Base-by-base conservation (phyloP, 1,284 basidiomycete genomes). In the Vanrija sp. region DNA sequence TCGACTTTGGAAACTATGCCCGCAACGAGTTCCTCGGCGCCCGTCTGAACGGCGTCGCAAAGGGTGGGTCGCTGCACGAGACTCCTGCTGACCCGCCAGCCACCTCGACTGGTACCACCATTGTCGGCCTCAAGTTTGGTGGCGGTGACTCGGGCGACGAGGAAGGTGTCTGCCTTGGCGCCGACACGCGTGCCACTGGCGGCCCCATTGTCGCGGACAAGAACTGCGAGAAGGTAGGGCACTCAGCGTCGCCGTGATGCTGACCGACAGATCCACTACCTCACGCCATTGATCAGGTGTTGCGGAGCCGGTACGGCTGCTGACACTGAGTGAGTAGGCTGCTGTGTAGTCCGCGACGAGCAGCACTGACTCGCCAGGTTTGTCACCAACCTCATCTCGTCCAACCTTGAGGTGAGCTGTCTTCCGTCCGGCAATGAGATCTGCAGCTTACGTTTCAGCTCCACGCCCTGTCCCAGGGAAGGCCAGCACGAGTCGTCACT, bases 221-320 rank as follows among this genome's bases (percentile, higher is more conserved):
- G 85, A 98, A 98, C 78, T 98, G 95, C 76, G 95, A 98, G 80
- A 98, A 98, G 87, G 92, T 91, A 53, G 49, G 79, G 55, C 43
- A 18, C 62, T 50, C 25, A 39, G 45, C 3, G 37, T 46, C 39
- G 27, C 24, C 48, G 42, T 16, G 2, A 18, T 19, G 18, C 23
- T 41, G 37, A 47, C 24, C 12, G 45, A 7, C 66, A 96, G 92
- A 99, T 99, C 69, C 96, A 99, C 77, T 98, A 89, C 76, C 88
- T 96, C 69, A 86, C 91, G 9, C 89, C 94, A 55, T 85, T 84
- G 60, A 98, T 99, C 64, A 83, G 95, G 53, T 99, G 96, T 81
- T 98, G 95, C 72, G 96, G 96, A 69, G 96, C 96, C 3, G 95
- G 96, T 54, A 98, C 96, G 3, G 95, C 96, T 20, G 95, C 95